Percentiles rank a stretch among this genome's conserved stretches.
phyloP scores from a whole-genome alignment of 1,284 basidiomycete species.

The Moniliophthora roreri region DNA sequence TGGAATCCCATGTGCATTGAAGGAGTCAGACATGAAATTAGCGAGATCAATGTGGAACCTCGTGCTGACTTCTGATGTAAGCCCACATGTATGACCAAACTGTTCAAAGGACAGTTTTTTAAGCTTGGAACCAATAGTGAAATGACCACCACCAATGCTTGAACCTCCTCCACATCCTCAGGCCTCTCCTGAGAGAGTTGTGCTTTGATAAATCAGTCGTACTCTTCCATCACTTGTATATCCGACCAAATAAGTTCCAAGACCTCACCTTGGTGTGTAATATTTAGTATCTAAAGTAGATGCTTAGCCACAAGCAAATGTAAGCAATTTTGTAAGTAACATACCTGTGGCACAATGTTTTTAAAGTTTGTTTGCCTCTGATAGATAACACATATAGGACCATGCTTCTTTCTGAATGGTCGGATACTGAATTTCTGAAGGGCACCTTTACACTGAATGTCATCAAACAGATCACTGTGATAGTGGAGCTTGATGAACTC shows the following conservation, averaged over 20 bases:
- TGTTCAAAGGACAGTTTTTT: slow-evolving; percentile 16
- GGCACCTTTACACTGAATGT: slow-evolving; percentile 24
- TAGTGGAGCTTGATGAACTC: slow-evolving; percentile 23
- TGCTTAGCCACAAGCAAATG: background rate
- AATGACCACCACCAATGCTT: background rate
- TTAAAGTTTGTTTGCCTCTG: slow-evolving; percentile 15
- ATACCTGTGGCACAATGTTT: slow-evolving; percentile 14
- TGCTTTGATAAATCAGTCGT: slow-evolving; percentile 5
- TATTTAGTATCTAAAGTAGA: slow-evolving; percentile 22
- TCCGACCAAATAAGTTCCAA: slow-evolving; percentile 15
- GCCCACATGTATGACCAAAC: slow-evolving; percentile 15
- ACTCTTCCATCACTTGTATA: slow-evolving; percentile 18
- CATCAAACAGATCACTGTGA: slow-evolving; percentile 19
- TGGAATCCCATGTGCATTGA: background rate
- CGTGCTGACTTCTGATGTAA: slow-evolving; percentile 16
- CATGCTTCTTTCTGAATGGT: slow-evolving; percentile 25
- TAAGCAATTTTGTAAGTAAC: background rate
- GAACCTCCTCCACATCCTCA: background rate
- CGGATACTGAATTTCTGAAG: slow-evolving; percentile 21
- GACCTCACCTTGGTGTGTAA: slow-evolving; percentile 20
- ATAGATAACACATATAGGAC: slow-evolving; percentile 8
- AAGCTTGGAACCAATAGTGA: slow-evolving; percentile 15
- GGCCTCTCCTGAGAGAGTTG: background rate
- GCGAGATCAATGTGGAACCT: slow-evolving; percentile 17
- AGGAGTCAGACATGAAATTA: background rate